Evolutionary conservation across 192 early-diverging fungal genomes (phyloP).

Genomic region (Gigaspora rosea): DNA sequence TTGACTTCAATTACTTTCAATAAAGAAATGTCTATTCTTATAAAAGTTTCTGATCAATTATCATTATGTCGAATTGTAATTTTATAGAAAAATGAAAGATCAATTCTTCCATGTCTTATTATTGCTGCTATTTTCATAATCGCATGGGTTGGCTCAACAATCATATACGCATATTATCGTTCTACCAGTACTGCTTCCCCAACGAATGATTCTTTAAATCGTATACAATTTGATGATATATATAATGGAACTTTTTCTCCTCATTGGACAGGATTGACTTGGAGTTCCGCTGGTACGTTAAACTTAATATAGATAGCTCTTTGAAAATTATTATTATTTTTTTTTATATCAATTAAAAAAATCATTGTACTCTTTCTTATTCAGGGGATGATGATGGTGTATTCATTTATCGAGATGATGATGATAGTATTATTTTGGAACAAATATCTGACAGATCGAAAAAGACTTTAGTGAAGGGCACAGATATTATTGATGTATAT

Average conservation of each 20-base stretch:
- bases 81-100: not conserved
- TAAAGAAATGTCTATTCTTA: not conserved
- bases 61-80: not conserved
- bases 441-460: slow-evolving; percentile 11
- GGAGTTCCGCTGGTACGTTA: not conserved
- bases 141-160: slow-evolving; percentile 6
- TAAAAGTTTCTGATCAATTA: too few species aligned
- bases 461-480: slow-evolving; percentile 19
- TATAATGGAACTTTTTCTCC: slow-evolving; percentile 1
- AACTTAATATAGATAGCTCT: not conserved
- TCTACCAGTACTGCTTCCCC: not conserved
- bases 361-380: not conserved
- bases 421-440: slow-evolving; percentile 17
- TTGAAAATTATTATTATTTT: not conserved
- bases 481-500: slow-evolving; percentile 13
- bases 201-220: not conserved
- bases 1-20: not conserved
- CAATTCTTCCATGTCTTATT: slow-evolving; percentile 22
- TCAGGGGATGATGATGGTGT: slow-evolving; percentile 18
- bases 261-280: not conserved
- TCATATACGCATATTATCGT: slow-evolving; percentile 10
- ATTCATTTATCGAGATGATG: slow-evolving; percentile 19
- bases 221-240: slow-evolving; percentile 14
- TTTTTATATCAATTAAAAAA: not conserved
- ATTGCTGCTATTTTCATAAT: slow-evolving; percentile 19